Conservation (phyloP, 2,329 filamentous ascomycete genomes). For the Xylaria sp. region DNA sequence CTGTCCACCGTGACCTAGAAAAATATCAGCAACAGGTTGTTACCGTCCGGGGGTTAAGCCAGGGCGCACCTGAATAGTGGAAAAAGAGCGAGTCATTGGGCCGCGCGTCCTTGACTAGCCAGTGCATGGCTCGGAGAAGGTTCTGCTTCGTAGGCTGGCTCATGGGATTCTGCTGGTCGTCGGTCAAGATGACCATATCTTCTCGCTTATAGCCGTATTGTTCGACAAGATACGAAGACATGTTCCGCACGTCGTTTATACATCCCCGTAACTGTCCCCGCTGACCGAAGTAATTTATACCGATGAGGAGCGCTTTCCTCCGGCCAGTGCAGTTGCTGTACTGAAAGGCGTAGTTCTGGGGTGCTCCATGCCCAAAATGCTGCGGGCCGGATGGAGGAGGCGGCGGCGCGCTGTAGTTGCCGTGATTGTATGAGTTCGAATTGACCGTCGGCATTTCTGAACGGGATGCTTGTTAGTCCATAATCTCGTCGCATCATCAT, state of each 20-base stretch:
- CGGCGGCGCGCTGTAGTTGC: conserved; percentile 68
- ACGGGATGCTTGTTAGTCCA: conserved; percentile 23
- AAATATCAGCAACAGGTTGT: conserved; percentile 35
- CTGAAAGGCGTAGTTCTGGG: conserved; percentile 83
- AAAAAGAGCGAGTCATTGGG: conserved; percentile 97
- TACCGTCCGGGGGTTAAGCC: conserved; percentile 14
- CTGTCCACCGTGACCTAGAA: conserved; percentile 77
- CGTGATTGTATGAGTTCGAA: conserved; percentile 66
- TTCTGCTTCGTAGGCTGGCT: conserved; percentile 97
- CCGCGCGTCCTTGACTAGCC: conserved; percentile 92
- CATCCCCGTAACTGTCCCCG: conserved; percentile 90
- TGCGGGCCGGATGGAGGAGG: conserved; percentile 75
- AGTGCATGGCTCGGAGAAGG: conserved; percentile 95
- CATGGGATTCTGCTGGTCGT: conserved; percentile 97
- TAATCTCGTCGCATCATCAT: conserved; percentile 23
- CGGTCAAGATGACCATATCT: conserved; percentile 96
- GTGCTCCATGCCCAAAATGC: conserved; percentile 82
- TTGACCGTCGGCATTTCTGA: conserved; percentile 56
- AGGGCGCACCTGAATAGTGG: conserved; percentile 84
- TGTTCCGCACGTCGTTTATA: conserved; percentile 98
- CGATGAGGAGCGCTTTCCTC: conserved; percentile 89
- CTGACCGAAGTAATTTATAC: conserved; percentile 97
- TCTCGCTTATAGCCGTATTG: conserved; percentile 93
- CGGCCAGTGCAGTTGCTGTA: conserved; percentile 92
- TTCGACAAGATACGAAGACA: conserved; percentile 89